Base-by-base conservation (phyloP, 495 filamentous ascomycete species). In the Neurospora tetraspora region DNA sequence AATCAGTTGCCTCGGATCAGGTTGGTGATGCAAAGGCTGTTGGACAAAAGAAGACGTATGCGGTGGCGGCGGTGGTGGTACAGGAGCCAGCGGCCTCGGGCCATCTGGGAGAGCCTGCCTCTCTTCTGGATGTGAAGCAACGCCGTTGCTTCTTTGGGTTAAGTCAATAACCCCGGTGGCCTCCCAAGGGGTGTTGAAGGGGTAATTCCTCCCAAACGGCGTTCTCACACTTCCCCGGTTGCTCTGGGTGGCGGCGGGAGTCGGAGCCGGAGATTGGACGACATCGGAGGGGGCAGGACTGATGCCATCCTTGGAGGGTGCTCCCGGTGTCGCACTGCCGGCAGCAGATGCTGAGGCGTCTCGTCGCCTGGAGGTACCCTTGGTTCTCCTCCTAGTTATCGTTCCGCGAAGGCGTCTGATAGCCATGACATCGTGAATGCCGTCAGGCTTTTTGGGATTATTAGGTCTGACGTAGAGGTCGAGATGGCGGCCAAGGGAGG, bases 381-480 rank as follows among this genome's bases (percentile, higher is more conserved):
- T 88, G 4, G 92, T 88, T 80, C 94, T 91, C 73, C 94, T 85
- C 53, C 94, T 88, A 59, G 94, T 97, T 82, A 97, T 94, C 39
- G 88, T 87, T 53, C 91, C 90, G 72, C 94, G 88, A 74, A 96
- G 84, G 79, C 90, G 91, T 76, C 89, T 86, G 78, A 97, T 97
- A 81, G 92, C 92, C 7, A 94, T 92, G 39, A 97, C 91, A 82
- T 96, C 86, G 81, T 97, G 94, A 59, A 96, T 77, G 10, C 93
- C 94, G 81, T 97, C 94, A 4, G 93, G 87, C 2, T 89, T 84
- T 77, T 92, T 93, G 6, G 91, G 90, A 78, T 97, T 97, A 82
- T 92, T 94, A 75, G 91, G 90, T 78, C 92, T 93, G 74, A 97
- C 91, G 79, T 94, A 97, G 40, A 96, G 87, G 78, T 97, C 94